Percentiles rank a stretch among this genome's conserved stretches.
Conservation (phyloP, 345 rosid species). For the Murraya paniculata region DNA sequence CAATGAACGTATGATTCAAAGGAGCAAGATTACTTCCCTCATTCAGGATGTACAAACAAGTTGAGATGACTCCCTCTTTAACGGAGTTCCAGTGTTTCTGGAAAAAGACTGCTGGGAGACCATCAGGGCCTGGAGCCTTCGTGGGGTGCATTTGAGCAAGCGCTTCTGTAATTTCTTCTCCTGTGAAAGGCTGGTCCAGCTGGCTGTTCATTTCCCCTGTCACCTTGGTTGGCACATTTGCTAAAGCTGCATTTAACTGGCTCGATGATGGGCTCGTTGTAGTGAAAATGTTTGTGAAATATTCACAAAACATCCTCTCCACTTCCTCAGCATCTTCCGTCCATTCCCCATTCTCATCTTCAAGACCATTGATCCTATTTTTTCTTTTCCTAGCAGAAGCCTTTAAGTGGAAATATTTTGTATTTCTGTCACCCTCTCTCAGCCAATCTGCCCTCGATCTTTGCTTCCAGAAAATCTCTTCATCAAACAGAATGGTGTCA, state of each 20-base stretch:
- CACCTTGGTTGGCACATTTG: not conserved
- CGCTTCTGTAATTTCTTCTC: no score
- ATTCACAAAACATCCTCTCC: not conserved
- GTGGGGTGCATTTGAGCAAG: no score
- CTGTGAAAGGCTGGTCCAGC: rapidly evolving
- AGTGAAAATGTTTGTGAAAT: not conserved
- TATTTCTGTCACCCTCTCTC: no score
- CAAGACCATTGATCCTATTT: not conserved
- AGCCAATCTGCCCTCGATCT: no score
- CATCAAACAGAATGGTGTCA: not conserved
- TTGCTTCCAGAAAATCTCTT: not conserved
- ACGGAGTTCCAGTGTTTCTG: no score
- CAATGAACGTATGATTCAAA: no score
- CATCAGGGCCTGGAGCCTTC: no score
- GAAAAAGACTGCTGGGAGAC: no score
- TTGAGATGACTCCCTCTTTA: rapidly evolving
- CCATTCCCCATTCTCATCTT: no score
- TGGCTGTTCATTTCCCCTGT: not conserved
- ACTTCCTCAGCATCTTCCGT: not conserved
- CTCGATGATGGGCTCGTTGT: not conserved
- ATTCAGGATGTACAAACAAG: no score
- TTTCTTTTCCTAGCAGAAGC: no score
- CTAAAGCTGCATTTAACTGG: not conserved
- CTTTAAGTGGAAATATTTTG: not conserved
- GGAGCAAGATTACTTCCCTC: no score